These are phyloP conservation scores for Sarocladiaceae sp. DNA, from an alignment of 2,329 filamentous ascomycete species.

Conservation along the genomic window DNA sequence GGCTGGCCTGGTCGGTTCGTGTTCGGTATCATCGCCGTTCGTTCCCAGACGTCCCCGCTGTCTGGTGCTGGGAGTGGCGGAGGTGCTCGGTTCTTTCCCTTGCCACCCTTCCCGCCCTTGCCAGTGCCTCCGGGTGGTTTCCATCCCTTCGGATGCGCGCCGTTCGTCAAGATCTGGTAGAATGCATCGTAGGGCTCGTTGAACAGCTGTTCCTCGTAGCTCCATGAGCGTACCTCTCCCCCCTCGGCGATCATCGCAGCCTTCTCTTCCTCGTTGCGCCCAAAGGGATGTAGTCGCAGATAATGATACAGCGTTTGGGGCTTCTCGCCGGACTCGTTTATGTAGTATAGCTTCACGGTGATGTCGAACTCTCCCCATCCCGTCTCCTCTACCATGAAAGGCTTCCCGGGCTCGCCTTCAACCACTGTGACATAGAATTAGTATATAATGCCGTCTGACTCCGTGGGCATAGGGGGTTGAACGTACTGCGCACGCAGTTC, in stretches of 20 bases:
- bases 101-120: constrained; percentile 51
- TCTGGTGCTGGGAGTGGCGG: constrained; percentile 31
- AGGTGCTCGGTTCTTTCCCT: constrained; percentile 37
- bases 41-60: constrained; percentile 53
- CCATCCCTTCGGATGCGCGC: constrained; percentile 52
- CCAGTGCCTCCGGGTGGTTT: constrained; percentile 23
- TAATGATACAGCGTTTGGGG: constrained; percentile 94
- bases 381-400: constrained; percentile 86
- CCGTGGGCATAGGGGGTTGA: constrained; percentile 11
- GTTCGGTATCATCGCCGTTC: constrained; percentile 72
- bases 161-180: constrained; percentile 78
- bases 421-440: constrained; percentile 44
- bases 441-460: neutral
- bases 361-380: constrained; percentile 99
- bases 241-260: constrained; percentile 53
- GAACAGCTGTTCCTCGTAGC: constrained; percentile 92
- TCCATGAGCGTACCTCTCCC: constrained; percentile 70
- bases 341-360: constrained; percentile 90
- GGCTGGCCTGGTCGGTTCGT: constrained; percentile 62
- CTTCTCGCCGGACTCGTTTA: constrained; percentile 83
- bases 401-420: constrained; percentile 62
- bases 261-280: constrained; percentile 71
- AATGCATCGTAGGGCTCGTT: constrained; percentile 95
- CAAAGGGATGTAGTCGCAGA: constrained; percentile 86
- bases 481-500: constrained; percentile 75